Evolutionary conservation across 768 basidiomycete genomes (phyloP).

Genomic region (Hortiboletus flavorubellus): DNA sequence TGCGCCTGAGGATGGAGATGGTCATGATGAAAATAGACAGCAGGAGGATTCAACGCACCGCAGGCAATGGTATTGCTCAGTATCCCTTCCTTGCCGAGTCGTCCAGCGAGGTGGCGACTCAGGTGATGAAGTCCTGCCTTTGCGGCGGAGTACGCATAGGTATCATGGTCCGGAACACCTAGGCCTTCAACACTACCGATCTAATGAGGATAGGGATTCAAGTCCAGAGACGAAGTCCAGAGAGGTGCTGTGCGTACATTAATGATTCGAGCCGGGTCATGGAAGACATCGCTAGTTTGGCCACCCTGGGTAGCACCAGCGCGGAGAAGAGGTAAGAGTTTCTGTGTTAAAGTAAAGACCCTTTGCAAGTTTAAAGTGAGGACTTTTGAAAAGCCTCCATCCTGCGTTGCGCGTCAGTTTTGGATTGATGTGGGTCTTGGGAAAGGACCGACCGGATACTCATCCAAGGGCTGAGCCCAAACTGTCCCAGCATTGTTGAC

Average conservation of each 20-base stretch:
- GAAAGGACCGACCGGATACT: constrained; percentile 38
- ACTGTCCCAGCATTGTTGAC: constrained; percentile 67
- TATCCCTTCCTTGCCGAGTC: constrained; percentile 56
- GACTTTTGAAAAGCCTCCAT: constrained; percentile 58
- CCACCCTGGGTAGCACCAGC: constrained; percentile 43
- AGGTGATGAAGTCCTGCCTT: constrained; percentile 62
- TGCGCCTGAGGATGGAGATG: constrained; percentile 21
- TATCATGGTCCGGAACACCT: constrained; percentile 51
- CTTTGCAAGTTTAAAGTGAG: constrained; percentile 60
- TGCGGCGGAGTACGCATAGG: constrained; percentile 63
- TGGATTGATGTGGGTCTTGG: not conserved
- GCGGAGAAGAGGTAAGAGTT: constrained; percentile 53
- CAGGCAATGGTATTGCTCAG: constrained; percentile 63
- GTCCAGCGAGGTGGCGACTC: constrained; percentile 52
- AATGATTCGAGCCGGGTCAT: constrained; percentile 55
- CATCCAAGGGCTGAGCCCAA: constrained; percentile 47
- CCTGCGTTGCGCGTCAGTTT: constrained; percentile 29
- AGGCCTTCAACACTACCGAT: constrained; percentile 63
- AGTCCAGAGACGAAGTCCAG: not conserved
- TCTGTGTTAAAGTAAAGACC: constrained; percentile 63
- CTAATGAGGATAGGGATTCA: constrained; percentile 27
- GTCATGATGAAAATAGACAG: not conserved
- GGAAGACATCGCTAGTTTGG: constrained; percentile 32
- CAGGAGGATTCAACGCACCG: constrained; percentile 32
- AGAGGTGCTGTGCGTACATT: constrained; percentile 39